phyloP scores from a whole-genome alignment of 2,329 filamentous ascomycete species.

The Metarhizium rileyi region DNA sequence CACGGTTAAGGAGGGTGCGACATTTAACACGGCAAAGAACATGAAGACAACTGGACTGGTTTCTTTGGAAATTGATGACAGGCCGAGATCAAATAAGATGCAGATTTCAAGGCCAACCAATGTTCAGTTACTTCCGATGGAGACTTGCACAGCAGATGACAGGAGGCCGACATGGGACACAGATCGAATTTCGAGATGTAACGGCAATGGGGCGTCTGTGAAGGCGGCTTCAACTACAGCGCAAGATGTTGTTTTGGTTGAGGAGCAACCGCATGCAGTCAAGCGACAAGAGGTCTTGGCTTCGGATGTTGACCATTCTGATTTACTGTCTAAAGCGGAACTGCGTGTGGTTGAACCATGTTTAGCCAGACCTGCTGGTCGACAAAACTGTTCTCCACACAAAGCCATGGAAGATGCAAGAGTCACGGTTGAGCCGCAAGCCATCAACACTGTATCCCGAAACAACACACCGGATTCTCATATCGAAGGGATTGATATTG shows the following conservation, averaged over 20 bases:
- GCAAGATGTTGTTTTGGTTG: background rate
- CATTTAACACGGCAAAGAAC: too few relatives aligned
- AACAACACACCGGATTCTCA: background rate
- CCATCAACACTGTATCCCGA: background rate
- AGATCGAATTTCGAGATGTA: background rate
- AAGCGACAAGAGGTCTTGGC: background rate
- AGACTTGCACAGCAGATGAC: background rate
- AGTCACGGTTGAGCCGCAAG: background rate
- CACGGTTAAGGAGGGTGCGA: too few relatives aligned
- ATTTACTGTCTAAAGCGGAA: background rate
- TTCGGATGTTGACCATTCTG: background rate
- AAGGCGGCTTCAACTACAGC: background rate
- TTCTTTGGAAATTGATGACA: too few relatives aligned
- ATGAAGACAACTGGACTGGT: too few relatives aligned
- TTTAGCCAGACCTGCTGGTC: background rate
- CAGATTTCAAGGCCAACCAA: background rate
- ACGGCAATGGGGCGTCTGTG: background rate
- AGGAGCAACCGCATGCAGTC: background rate
- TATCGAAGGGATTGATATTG: background rate
- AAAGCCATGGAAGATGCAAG: background rate
- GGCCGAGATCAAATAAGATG: background rate
- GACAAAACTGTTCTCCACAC: background rate
- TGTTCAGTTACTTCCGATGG: background rate
- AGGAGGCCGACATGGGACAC: background rate
- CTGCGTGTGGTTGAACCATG: background rate